These are phyloP conservation scores for Thecaphora frezii DNA, from an alignment of 1,284 basidiomycete genomes.

Conservation along the genomic window DNA sequence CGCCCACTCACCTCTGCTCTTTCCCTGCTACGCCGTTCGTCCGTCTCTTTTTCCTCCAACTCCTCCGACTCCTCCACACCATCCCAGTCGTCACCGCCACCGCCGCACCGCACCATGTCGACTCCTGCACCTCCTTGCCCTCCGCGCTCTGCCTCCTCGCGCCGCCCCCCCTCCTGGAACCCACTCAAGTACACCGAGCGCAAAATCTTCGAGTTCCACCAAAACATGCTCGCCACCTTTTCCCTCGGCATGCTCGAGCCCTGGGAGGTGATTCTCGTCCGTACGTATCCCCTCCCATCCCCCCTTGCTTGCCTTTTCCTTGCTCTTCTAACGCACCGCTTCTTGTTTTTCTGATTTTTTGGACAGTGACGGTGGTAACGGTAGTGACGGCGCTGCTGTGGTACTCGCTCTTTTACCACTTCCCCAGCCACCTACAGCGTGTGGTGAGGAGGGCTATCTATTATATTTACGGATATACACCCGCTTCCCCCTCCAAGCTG, in stretches of 20 bases:
- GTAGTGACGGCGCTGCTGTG: slow-evolving; percentile 8
- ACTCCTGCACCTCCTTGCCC: too few relatives aligned
- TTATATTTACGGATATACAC: slow-evolving; percentile 34
- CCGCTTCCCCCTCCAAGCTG: too few relatives aligned
- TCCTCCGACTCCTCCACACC: too few relatives aligned
- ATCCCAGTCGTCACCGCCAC: too few relatives aligned
- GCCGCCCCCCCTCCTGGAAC: slow-evolving; percentile 11
- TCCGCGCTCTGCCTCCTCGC: too few relatives aligned
- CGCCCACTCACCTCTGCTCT: too few relatives aligned
- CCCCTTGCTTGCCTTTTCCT: slow-evolving; percentile 5
- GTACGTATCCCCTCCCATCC: not conserved
- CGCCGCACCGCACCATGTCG: too few relatives aligned
- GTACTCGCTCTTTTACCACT: slow-evolving; percentile 29
- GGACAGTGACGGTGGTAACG: not conserved
- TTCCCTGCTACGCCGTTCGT: too few relatives aligned
- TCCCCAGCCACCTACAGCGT: slow-evolving; percentile 21
- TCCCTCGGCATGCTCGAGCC: slow-evolving; percentile 36
- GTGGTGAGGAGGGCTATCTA: slow-evolving; percentile 23
- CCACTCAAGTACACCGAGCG: slow-evolving; percentile 33
- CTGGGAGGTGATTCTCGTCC: slow-evolving; percentile 32
- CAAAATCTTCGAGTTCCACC: slow-evolving; percentile 27
- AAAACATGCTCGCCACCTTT: slow-evolving; percentile 27
- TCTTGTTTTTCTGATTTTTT: not conserved
- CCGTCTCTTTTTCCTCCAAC: too few relatives aligned
- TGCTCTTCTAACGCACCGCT: too few relatives aligned